Conservation (phyloP, 805 yeast species). For the Candida orba region DNA sequence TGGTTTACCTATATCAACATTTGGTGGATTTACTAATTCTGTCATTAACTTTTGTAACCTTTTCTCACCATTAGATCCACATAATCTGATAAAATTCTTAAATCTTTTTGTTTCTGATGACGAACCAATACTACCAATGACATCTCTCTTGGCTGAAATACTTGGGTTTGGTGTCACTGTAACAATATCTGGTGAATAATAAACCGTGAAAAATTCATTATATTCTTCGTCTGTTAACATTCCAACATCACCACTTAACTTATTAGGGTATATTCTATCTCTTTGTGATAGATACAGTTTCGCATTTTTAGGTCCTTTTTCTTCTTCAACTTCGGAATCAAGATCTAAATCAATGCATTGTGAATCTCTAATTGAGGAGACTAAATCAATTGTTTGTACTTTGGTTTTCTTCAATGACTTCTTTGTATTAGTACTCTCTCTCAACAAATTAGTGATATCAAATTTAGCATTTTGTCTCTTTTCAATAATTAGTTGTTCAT, state of each 20-base stretch:
- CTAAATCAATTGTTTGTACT: slow-evolving; percentile 4
- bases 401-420: slow-evolving; percentile 4
- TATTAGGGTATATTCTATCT: slow-evolving; percentile 8
- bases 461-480: neutral
- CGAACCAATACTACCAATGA: slow-evolving; percentile 10
- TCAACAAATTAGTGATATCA: slow-evolving; percentile 18
- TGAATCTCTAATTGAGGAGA: slow-evolving; percentile 8
- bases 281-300: slow-evolving; percentile 7
- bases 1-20: neutral
- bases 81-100: slow-evolving; percentile 6
- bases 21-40: slow-evolving; percentile 3
- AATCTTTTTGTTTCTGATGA: slow-evolving; percentile 11
- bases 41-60: slow-evolving; percentile 8
- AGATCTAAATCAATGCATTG: slow-evolving; percentile 6
- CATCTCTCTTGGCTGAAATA: slow-evolving; percentile 8
- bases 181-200: slow-evolving; percentile 6
- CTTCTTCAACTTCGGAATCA: neutral
- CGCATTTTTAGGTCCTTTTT: neutral
- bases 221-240: slow-evolving; percentile 12
- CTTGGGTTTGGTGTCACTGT: slow-evolving; percentile 11
- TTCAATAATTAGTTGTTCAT: neutral
- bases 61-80: slow-evolving; percentile 5
- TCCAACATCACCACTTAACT: slow-evolving; percentile 14
- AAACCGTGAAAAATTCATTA: slow-evolving; percentile 13
- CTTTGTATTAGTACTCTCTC: slow-evolving; percentile 1